Evolutionary conservation across 176 grass and related monocot genomes (phyloP), one percentile per base, ranked within the genome.

Genomic region (Carex parvula): DNA sequence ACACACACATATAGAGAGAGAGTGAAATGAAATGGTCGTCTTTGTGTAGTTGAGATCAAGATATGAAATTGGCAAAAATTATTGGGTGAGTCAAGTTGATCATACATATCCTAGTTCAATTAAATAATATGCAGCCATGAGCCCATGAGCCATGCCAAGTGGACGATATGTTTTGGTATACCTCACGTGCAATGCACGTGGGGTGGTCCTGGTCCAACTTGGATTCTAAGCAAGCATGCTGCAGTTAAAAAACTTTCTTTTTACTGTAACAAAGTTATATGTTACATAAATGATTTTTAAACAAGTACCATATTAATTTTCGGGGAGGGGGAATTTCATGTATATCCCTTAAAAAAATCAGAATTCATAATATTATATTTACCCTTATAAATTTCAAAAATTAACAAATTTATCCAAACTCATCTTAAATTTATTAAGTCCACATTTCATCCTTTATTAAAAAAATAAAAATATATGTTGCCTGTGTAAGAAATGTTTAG

Each of bases 221-320:
- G 22, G 55, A 82, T 53, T 82, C 60, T 64, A 82, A 82, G 58
- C 80, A 82, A 82, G 41, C 80, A 67, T 82, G 80, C 59, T 52
- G 15, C 71, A 75, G 22, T 75, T 75, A 3, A 54, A 54, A 75
- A 75, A 75, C 46, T 29, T 29, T 14, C 46, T 14, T 75, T n/a
- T 48, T 75, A 50, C 0, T 52, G 12, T 14, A 54, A 52, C 5
- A 75, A 75, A 75, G 46, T 62, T 81, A n/a, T 58, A 16, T 54
- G 16, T 13, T 75, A 75, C 21, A 73, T 13, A 5, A 46, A 73
- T 24, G 22, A 12, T 50, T 13, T 13, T 5, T 12, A 22, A 73
- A 11, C 2, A 50, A 72, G 10, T 68, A 17, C 4, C 3, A 33
- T 33, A 8, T 26, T 74, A 10, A 13, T 22, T 53, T 41, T 46